Percentiles rank a stretch among this genome's conserved stretches.
phyloP scores from a whole-genome alignment of 2,329 filamentous ascomycete genomes.

The Ustilaginoidea virens region DNA sequence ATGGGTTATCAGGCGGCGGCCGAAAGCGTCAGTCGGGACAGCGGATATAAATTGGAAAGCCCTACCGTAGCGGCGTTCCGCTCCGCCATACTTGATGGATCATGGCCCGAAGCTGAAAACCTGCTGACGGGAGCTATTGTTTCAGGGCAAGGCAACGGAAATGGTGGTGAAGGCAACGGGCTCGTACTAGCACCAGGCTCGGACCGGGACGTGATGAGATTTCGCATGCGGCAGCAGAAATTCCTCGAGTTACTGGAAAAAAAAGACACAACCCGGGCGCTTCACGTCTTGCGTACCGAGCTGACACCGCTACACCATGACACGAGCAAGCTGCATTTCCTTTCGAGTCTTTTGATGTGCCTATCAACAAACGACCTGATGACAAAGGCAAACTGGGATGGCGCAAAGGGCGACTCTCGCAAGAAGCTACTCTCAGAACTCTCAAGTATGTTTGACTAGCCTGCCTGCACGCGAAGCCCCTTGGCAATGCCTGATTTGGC shows the following conservation, averaged over 20 bases:
- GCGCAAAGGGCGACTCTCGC: conserved; percentile 59
- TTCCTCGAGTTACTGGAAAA: conserved; percentile 80
- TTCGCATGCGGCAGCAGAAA: conserved; percentile 84
- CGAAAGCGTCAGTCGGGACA: conserved; percentile 58
- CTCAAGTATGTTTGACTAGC: conserved; percentile 46
- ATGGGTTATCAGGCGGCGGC: conserved; percentile 75
- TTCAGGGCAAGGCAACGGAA: conserved; percentile 14
- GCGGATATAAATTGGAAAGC: conserved; percentile 77
- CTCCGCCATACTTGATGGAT: conserved; percentile 60
- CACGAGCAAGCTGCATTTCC: conserved; percentile 57
- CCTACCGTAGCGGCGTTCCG: conserved; percentile 76
- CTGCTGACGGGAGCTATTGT: conserved; percentile 46
- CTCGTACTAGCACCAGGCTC: conserved; percentile 62
- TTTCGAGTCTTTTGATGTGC: conserved; percentile 89
- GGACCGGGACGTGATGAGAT: conserved; percentile 67
- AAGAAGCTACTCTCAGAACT: conserved; percentile 62
- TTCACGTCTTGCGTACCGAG: conserved; percentile 75
- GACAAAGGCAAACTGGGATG: conserved; percentile 70
- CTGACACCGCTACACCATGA: conserved; percentile 76
- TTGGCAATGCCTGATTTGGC: conserved; percentile 1
- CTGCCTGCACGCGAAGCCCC: background rate
- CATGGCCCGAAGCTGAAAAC: conserved; percentile 74
- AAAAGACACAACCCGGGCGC: conserved; percentile 55
- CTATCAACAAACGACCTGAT: conserved; percentile 62
- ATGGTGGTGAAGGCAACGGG: conserved; percentile 31